Percentiles rank a stretch among this genome's conserved stretches.
phyloP scores from a whole-genome alignment of 2,329 filamentous ascomycete species.

The Epichloe glyceriae region DNA sequence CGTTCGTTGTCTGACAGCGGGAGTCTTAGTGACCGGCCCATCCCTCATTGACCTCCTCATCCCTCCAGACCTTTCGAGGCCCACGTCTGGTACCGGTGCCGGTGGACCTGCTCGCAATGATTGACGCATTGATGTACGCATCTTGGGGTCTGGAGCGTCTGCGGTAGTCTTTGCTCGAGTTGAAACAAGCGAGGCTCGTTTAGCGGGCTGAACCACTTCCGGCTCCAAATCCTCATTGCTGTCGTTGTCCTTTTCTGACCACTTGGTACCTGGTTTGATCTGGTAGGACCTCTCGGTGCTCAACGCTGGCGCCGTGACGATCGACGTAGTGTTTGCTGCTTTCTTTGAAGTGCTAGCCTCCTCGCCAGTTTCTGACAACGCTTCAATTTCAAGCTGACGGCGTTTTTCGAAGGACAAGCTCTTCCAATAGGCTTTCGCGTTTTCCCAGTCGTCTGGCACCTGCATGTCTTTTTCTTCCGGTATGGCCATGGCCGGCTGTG shows the following conservation, averaged over 20 bases:
- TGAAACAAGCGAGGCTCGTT: conserved; percentile 1
- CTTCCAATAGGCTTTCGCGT: conserved; percentile 57
- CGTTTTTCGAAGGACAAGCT: conserved; percentile 50
- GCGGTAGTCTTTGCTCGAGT: neutral
- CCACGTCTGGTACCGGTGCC: conserved; percentile 4
- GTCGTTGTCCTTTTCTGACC: conserved; percentile 11
- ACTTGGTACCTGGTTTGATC: conserved; percentile 22
- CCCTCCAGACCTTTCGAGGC: conserved; percentile 8
- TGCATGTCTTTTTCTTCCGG: conserved; percentile 1
- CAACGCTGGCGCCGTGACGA: conserved; percentile 1
- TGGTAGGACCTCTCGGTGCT: conserved; percentile 24
- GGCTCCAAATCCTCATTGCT: neutral
- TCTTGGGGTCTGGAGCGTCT: conserved; percentile 11
- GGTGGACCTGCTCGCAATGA: conserved; percentile 30
- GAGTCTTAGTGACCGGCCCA: neutral
- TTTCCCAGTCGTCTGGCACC: conserved; percentile 46
- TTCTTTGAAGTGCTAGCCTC: conserved; percentile 25
- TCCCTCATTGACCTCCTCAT: conserved; percentile 23
- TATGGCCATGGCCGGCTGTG: neutral
- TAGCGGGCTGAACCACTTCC: neutral
- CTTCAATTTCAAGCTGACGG: conserved; percentile 46
- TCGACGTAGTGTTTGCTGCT: conserved; percentile 15
- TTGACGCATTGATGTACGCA: conserved; percentile 37
- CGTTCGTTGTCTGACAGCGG: neutral
- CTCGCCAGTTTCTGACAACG: conserved; percentile 37